Evolutionary conservation across 106 monocot species (phyloP).

Genomic region (Alisma plantagoaquatica): DNA sequence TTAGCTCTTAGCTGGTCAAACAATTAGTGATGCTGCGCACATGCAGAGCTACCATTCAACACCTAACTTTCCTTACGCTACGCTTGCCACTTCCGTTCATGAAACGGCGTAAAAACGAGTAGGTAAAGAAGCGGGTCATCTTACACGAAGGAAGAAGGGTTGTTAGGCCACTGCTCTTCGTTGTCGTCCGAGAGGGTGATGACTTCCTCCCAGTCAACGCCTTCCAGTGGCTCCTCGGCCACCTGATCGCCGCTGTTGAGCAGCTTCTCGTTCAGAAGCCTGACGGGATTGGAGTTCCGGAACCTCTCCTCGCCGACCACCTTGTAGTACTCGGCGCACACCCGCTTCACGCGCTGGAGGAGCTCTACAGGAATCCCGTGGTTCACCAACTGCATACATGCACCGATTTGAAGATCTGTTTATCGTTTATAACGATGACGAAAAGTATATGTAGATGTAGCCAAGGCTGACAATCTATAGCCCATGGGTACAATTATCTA

Average conservation of each 20-base stretch:
- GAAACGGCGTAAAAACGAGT: not conserved
- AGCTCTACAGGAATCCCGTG: constrained; percentile 51
- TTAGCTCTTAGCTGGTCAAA: not conserved
- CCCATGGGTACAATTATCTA: too few species aligned
- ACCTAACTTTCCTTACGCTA: not conserved
- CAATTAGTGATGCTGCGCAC: not conserved
- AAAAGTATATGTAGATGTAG: not conserved
- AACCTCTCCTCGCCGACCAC: constrained; percentile 42
- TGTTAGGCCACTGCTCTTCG: constrained; percentile 30
- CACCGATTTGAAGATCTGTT: not conserved
- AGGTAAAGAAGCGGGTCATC: too few species aligned
- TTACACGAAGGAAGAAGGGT: constrained; percentile 25
- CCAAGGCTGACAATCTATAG: not conserved
- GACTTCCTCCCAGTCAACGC: constrained; percentile 38
- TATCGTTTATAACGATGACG: not conserved
- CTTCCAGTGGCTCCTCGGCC: constrained; percentile 2
- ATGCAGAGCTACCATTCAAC: not conserved
- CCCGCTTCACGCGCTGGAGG: constrained; percentile 50
- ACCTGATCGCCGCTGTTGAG: not conserved
- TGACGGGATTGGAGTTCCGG: constrained; percentile 35
- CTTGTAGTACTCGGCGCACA: constrained; percentile 37
- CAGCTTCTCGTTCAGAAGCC: constrained; percentile 14
- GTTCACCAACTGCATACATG: constrained; percentile 37
- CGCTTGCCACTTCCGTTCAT: not conserved
- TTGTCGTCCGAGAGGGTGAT: constrained; percentile 21